Base-by-base conservation (phyloP, 2,329 filamentous ascomycete species). In the Rhynchosporium graminicola region DNA sequence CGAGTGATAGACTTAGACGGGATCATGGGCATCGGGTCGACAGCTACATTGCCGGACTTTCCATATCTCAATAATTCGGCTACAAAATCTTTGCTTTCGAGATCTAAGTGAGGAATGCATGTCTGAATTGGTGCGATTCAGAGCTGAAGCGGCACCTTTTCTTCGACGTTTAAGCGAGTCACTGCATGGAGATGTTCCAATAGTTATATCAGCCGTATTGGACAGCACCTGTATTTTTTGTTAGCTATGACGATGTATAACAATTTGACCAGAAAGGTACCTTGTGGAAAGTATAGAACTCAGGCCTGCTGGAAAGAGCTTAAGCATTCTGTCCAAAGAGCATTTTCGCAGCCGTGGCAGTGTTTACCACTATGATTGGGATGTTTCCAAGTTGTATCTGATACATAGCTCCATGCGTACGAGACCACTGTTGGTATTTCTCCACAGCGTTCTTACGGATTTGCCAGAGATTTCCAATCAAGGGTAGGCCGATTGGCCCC, bases 1-100 rank as follows among this genome's bases (percentile, higher is more conserved):
- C 81, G 3, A 89, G 77, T n/a, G 82, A 86, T 3, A 89, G 74
- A 12, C 80, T 83, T 0, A 89, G 78, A 0, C 86, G 82, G 86
- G 51, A 89, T 87, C 82, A 87, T 86, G 0, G 86, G 84, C 83
- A 88, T 85, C 0, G 86, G 85, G 61, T 89, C 84, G 0, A 88
- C 80, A 0, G 83, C 78, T 1, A 75, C 75, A 0, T 75, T 74
- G 0, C 87, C 87, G 1, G 77, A 79, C 6, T 81, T 75, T 3
- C 87, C 86, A 64, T 87, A 83, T 26, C 80, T 78, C 62, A 83
- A 77, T 0, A 86, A 79, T 63, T 89, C 87, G 50, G 80, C 79
- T 55, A 89, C 77, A 59, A 89, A 89, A 58, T 85, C 82, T 26
- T 82, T 82, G 1, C 83, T 84, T 73, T 89, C 86, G 6, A 86